Conservation (phyloP, 352 stramenopile species). For the Phytophthora nicotianae region DNA sequence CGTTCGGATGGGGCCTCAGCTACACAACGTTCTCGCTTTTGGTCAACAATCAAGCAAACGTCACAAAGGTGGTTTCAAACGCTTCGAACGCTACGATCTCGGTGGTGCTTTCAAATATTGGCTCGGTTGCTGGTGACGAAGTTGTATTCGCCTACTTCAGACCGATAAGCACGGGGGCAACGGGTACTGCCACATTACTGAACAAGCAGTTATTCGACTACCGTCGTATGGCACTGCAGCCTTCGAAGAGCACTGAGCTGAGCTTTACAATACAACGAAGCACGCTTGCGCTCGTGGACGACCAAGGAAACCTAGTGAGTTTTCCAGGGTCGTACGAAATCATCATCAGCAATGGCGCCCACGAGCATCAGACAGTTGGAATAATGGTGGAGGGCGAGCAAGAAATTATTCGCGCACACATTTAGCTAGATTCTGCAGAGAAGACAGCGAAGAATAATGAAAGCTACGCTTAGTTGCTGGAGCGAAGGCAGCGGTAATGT, state of each 20-base stretch:
- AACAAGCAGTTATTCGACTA: constrained; percentile 76
- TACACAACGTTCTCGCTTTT: constrained; percentile 81
- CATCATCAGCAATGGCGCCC: constrained; percentile 70
- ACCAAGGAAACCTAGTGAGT: constrained; percentile 44
- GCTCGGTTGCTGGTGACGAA: constrained; percentile 51
- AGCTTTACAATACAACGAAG: constrained; percentile 40
- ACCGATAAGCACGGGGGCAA: constrained; percentile 48
- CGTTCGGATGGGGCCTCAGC: constrained; percentile 88
- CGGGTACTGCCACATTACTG: constrained; percentile 54
- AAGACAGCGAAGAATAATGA: too few relatives aligned
- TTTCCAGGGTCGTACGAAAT: constrained; percentile 72
- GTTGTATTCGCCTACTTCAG: constrained; percentile 74
- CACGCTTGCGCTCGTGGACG: constrained; percentile 51
- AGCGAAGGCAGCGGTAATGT: too few relatives aligned
- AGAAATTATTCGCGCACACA: too few relatives aligned
- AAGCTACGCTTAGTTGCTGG: too few relatives aligned
- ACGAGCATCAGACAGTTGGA: too few relatives aligned
- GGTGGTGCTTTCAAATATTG: constrained; percentile 54
- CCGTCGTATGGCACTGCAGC: constrained; percentile 42
- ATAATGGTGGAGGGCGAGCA: too few relatives aligned
- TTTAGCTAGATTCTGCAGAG: too few relatives aligned
- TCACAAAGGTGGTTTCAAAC: constrained; percentile 18
- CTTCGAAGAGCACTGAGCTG: constrained; percentile 29
- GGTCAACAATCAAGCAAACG: background rate
- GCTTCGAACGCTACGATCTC: constrained; percentile 43